Percentiles rank a stretch among this genome's conserved stretches.
Conservation (phyloP, 177 flowering plant species). For the Vitis hybrid region DNA sequence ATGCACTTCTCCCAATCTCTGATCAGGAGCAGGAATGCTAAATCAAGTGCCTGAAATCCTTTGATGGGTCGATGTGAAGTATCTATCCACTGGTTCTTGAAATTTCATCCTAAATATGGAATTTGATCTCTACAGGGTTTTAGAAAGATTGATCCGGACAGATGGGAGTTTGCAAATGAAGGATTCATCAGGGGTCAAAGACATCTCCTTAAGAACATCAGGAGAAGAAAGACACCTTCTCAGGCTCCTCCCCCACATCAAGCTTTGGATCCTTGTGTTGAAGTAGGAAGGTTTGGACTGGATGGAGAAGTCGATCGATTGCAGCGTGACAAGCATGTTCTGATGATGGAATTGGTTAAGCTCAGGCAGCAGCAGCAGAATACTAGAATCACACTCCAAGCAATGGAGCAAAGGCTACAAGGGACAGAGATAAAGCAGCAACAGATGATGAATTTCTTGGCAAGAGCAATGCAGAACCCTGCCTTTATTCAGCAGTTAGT, state of each 20-base stretch:
- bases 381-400: conserved; percentile 43
- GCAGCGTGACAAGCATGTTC: conserved; percentile 47
- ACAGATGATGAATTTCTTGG: conserved; percentile 77
- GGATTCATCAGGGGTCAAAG: conserved; percentile 64
- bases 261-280: conserved; percentile 41
- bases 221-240: conserved; percentile 45
- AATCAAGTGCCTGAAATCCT: background rate
- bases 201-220: conserved; percentile 58
- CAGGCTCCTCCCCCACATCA: conserved; percentile 28
- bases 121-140: conserved; percentile 54
- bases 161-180: conserved; percentile 82
- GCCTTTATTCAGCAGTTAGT: conserved; percentile 47
- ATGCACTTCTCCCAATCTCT: background rate
- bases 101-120: background rate
- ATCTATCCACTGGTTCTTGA: background rate
- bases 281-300: conserved; percentile 47
- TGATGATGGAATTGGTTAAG: conserved; percentile 58
- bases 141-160: conserved; percentile 71
- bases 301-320: conserved; percentile 52
- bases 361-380: conserved; percentile 64
- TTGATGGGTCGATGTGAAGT: background rate
- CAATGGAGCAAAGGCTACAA: conserved; percentile 58
- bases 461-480: conserved; percentile 66
- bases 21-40: background rate
- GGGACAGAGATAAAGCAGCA: conserved; percentile 59